Evolutionary conservation across 345 rosid species (phyloP), one percentile per base, ranked within the genome.

Genomic region (Dovyalis caffra): DNA sequence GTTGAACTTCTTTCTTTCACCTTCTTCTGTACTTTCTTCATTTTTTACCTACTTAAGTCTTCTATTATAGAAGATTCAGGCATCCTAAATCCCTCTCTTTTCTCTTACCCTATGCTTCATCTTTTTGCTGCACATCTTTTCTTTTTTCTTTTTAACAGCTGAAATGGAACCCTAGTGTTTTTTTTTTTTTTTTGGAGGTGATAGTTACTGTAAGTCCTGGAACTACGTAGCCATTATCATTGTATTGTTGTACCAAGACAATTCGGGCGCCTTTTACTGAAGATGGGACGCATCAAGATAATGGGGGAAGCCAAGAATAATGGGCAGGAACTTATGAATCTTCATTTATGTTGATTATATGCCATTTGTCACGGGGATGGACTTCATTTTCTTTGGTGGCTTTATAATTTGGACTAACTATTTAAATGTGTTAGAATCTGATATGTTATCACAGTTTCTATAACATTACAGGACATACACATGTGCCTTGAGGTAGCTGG

Each of bases 341-440:
- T n/a, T 74, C 64, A 51, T 34, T n/a, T 10, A 28, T 6, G 10
- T 74, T 25, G 66, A 23, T 40, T 68, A 9, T 40, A 26, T 56
- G 69, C 56, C 66, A 62, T 8, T 29, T 25, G 40, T 76, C 56
- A 60, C 1, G 43, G 61, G 28, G 26, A 28, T 69, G 20, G 25
- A 23, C 33, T 47, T 37, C 57, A 65, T 64, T 29, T 71, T 64
- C 65, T 37, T 29, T 38, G 37, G 18, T 56, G 56, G 5, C 33
- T 34, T 51, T 56, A 18, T 56, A 69, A 64, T 77, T 66, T 75
- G 78, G 73, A 60, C 58, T 60, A 57, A 60, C 60, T 68, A 57
- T 68, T 6, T 66, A 75, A 56, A 38, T 43, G 60, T 43, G 28
- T 51, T 58, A 72, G 78, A 64, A 67, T 75, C 72, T 38, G 12